These are phyloP conservation scores for Mortierella sp. DNA, from an alignment of 371 early-diverging fungal genomes.

Conservation along the genomic window DNA sequence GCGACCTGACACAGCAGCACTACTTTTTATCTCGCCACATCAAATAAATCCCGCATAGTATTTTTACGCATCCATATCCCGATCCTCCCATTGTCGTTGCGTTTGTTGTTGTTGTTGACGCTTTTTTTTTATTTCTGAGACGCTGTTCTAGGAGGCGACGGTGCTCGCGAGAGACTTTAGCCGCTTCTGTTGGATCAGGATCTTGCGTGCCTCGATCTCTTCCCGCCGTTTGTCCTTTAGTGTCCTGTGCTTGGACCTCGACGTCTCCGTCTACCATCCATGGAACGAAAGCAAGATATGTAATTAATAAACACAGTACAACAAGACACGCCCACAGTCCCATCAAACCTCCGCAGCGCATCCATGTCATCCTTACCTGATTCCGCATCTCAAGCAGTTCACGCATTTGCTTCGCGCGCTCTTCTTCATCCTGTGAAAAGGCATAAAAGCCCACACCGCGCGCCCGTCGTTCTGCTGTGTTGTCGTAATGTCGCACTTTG, in stretches of 20 bases:
- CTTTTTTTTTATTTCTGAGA: not conserved
- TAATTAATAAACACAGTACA: not conserved
- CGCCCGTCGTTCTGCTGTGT: conserved; percentile 73
- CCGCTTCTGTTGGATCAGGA: conserved; percentile 34
- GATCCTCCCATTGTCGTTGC: too few species aligned
- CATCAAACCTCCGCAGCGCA: too few species aligned
- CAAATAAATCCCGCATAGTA: too few species aligned
- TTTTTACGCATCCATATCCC: too few species aligned
- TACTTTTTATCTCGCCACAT: too few species aligned
- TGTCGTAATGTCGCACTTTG: conserved; percentile 66
- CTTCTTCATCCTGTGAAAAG: conserved; percentile 79
- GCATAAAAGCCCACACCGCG: conserved; percentile 83
- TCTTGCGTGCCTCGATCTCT: conserved; percentile 45
- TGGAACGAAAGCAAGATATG: not conserved
- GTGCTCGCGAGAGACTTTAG: conserved; percentile 47
- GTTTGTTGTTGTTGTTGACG: too few species aligned
- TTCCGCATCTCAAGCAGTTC: conserved; percentile 71
- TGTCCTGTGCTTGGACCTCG: conserved; percentile 22
- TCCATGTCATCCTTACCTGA: conserved; percentile 55
- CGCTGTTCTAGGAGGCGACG: not conserved
- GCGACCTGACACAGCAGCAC: too few species aligned
- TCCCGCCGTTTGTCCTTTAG: conserved; percentile 35
- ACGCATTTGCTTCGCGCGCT: conserved; percentile 74
- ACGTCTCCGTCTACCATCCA: conserved; percentile 34
- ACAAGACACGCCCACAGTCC: too few species aligned